A percentile compares a stretch with the other conserved stretches of the same genome.
phyloP scores from a whole-genome alignment of 1,284 basidiomycete species.

The Leccinum holopus region DNA sequence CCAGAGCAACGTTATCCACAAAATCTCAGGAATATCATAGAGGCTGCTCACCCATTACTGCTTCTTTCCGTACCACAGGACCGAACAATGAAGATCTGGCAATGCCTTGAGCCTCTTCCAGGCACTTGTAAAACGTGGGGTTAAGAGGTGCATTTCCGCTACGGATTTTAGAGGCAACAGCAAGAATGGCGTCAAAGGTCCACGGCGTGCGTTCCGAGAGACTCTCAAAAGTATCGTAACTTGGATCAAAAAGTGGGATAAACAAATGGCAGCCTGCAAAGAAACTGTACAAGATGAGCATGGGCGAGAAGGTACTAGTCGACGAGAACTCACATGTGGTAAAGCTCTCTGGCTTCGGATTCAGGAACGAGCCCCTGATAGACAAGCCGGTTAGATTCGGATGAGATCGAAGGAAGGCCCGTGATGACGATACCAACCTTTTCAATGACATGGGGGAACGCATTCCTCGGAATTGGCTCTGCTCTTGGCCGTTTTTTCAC shows the following conservation, averaged over 20 bases:
- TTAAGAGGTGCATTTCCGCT: constrained; percentile 84
- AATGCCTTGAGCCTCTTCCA: constrained; percentile 93
- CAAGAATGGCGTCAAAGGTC: constrained; percentile 89
- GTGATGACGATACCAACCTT: constrained; percentile 48
- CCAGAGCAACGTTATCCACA: constrained; percentile 8
- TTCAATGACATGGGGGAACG: constrained; percentile 81
- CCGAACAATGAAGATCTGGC: constrained; percentile 91
- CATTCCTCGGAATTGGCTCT: constrained; percentile 83
- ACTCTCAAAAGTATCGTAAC: constrained; percentile 88
- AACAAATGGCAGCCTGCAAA: constrained; percentile 95
- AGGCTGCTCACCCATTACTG: constrained; percentile 71
- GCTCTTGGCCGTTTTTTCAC: constrained; percentile 85
- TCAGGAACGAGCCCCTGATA: constrained; percentile 73
- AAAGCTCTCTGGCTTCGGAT: constrained; percentile 75
- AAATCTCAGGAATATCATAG: background rate
- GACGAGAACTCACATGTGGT: constrained; percentile 62
- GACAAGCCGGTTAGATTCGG: constrained; percentile 4
- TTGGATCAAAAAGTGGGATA: constrained; percentile 88
- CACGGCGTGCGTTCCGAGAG: constrained; percentile 89
- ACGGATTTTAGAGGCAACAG: constrained; percentile 88
- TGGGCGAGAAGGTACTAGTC: constrained; percentile 4
- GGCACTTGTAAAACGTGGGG: constrained; percentile 83
- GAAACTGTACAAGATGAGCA: constrained; percentile 60
- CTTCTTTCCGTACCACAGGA: constrained; percentile 90
- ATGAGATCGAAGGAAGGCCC: constrained; percentile 1